Conservation (phyloP, 148 eudicot genomes). For the Amaranthus cruentus region DNA sequence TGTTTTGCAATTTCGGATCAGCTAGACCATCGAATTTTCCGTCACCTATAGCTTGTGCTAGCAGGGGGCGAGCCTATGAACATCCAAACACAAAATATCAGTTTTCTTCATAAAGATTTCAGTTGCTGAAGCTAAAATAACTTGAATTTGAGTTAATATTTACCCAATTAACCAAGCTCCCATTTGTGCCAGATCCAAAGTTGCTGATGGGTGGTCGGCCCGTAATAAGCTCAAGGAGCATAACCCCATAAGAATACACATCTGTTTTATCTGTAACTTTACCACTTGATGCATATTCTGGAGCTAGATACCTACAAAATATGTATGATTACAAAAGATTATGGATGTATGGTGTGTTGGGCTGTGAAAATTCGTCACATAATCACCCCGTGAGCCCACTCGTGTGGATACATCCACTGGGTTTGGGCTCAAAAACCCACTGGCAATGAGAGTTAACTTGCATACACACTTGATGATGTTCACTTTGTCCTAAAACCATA, state of each 20-base stretch:
- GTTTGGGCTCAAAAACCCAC: no score
- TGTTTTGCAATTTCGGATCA: constrained; percentile 36
- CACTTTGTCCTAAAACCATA: no score
- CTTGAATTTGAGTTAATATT: neutral
- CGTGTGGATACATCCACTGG: no score
- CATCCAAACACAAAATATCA: neutral
- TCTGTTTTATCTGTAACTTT: constrained; percentile 46
- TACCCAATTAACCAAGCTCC: constrained; percentile 49
- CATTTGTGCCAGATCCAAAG: constrained; percentile 24
- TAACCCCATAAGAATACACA: constrained; percentile 49
- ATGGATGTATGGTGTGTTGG: neutral
- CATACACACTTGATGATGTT: no score
- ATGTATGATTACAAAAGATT: neutral
- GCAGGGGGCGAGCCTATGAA: constrained; percentile 48
- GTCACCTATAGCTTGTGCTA: constrained; percentile 40
- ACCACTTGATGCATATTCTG: constrained; percentile 53
- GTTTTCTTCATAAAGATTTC: neutral
- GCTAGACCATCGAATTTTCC: constrained; percentile 31
- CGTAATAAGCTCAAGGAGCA: constrained; percentile 51
- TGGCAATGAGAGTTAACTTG: no score
- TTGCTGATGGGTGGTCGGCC: constrained; percentile 39
- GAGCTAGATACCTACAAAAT: constrained; percentile 36
- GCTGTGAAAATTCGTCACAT: no score
- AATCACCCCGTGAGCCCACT: no score
- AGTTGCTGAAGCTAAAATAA: neutral